Evolutionary conservation across 1,284 basidiomycete species (phyloP).

Genomic region (Ustilago crameri): DNA sequence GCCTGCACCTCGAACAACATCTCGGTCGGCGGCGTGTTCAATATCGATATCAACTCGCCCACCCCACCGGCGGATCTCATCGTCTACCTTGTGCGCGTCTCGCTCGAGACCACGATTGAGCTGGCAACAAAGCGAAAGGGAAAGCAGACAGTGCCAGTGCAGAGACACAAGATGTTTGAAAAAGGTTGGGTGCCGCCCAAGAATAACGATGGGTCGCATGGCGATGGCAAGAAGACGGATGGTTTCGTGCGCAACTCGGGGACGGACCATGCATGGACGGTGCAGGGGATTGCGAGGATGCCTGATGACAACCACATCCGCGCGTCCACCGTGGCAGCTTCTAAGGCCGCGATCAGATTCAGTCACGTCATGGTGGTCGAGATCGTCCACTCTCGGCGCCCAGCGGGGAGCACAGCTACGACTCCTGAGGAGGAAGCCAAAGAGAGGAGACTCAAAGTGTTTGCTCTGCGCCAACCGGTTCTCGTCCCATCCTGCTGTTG

Average conservation of each 20-base stretch:
- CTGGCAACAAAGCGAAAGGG: constrained; percentile 57
- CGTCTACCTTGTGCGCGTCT: constrained; percentile 65
- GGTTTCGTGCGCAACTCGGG: constrained; percentile 59
- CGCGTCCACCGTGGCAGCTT: constrained; percentile 59
- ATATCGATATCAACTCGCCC: constrained; percentile 67
- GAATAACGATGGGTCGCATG: constrained; percentile 56
- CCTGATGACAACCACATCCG: constrained; percentile 67
- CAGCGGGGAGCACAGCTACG: constrained; percentile 20
- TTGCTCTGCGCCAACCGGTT: constrained; percentile 64
- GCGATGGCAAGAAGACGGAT: constrained; percentile 60
- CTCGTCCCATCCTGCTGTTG: constrained; percentile 65
- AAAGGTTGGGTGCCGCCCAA: constrained; percentile 64
- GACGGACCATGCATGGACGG: constrained; percentile 63
- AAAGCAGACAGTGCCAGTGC: constrained; percentile 60
- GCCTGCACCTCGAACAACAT: constrained; percentile 67
- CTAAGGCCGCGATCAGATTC: constrained; percentile 59
- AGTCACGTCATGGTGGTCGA: constrained; percentile 65
- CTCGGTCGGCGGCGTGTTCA: constrained; percentile 67
- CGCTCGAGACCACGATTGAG: constrained; percentile 65
- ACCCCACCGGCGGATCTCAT: constrained; percentile 62
- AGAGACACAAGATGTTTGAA: constrained; percentile 65
- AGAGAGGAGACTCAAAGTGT: constrained; percentile 63
- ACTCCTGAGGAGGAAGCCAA: constrained; percentile 44
- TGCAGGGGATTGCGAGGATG: constrained; percentile 65
- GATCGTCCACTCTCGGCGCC: constrained; percentile 60